phyloP scores from a whole-genome alignment of 2,329 filamentous ascomycete species.

The Fusarium graminum region DNA sequence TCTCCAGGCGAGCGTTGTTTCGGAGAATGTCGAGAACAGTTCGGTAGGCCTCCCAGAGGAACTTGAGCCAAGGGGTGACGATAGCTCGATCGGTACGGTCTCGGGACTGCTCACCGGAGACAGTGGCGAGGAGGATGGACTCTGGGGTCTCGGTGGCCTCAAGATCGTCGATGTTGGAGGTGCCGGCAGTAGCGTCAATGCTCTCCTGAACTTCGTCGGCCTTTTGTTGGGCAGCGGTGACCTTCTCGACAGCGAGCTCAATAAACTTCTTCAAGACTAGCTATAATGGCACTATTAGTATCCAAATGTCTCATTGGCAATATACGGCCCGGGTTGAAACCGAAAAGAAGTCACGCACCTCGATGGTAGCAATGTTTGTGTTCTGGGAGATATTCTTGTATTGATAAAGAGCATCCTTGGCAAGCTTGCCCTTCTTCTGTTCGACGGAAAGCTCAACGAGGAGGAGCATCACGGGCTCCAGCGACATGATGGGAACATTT shows the following conservation, averaged over 20 bases:
- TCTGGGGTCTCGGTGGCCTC: slow-evolving; percentile 98
- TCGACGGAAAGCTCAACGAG: slow-evolving; percentile 97
- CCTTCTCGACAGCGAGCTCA: slow-evolving; percentile 95
- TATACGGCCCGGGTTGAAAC: slow-evolving; percentile 7
- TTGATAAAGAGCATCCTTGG: slow-evolving; percentile 98
- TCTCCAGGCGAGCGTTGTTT: slow-evolving; percentile 97
- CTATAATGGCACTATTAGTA: slow-evolving; percentile 57
- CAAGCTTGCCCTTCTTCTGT: slow-evolving; percentile 96
- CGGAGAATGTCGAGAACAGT: slow-evolving; percentile 98
- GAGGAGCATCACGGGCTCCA: slow-evolving; percentile 98
- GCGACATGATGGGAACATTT: slow-evolving; percentile 93
- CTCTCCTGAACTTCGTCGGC: slow-evolving; percentile 93
- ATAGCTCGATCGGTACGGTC: slow-evolving; percentile 98
- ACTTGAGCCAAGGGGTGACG: slow-evolving; percentile 99
- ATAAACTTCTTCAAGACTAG: slow-evolving; percentile 98
- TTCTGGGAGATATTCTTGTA: slow-evolving; percentile 99
- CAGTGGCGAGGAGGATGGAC: slow-evolving; percentile 96
- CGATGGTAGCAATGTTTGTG: slow-evolving; percentile 97
- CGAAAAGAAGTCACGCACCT: slow-evolving; percentile 67
- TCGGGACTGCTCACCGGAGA: slow-evolving; percentile 96
- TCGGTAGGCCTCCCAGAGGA: slow-evolving; percentile 98
- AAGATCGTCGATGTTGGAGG: slow-evolving; percentile 88
- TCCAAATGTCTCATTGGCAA: slow-evolving; percentile 21
- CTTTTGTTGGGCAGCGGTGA: slow-evolving; percentile 94
- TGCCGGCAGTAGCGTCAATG: slow-evolving; percentile 76